Percentiles rank a stretch among this genome's conserved stretches.
Evolutionary conservation across 352 stramenopile species (phyloP).

Genomic region (Globisporangium iwayamae): DNA sequence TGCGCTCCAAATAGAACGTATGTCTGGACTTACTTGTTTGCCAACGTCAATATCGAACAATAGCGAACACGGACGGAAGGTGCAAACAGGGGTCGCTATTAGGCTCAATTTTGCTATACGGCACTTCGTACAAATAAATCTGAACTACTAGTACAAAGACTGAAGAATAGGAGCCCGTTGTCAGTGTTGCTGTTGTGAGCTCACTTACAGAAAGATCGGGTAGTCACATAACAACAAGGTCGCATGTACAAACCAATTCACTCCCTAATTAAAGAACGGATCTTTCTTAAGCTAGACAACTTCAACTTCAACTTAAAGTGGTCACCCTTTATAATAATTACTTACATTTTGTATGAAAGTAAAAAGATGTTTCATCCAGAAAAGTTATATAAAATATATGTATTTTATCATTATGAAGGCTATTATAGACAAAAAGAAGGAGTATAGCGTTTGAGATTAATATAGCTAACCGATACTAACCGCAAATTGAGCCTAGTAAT

Average conservation of each 20-base stretch:
- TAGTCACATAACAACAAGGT: background rate
- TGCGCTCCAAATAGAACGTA: background rate
- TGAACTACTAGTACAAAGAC: no score
- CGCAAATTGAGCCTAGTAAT: no score
- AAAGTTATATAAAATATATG: no score
- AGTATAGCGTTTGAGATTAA: background rate
- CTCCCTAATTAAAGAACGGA: background rate
- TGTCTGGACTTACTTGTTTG: background rate
- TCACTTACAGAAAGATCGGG: background rate
- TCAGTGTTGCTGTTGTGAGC: no score
- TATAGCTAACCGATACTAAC: no score
- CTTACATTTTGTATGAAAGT: background rate
- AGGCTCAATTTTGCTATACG: no score
- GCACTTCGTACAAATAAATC: no score
- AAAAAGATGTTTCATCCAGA: background rate
- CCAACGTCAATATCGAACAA: background rate
- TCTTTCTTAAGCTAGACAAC: background rate
- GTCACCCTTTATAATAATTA: background rate
- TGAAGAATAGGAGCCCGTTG: no score
- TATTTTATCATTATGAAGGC: background rate
- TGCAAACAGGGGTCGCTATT: no score
- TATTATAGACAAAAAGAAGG: background rate
- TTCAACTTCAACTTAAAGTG: conserved; percentile 1
- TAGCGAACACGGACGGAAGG: background rate
- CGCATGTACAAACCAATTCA: background rate